Base-by-base conservation (phyloP, 2,329 filamentous ascomycete species). In the Ascochyta rabiei region DNA sequence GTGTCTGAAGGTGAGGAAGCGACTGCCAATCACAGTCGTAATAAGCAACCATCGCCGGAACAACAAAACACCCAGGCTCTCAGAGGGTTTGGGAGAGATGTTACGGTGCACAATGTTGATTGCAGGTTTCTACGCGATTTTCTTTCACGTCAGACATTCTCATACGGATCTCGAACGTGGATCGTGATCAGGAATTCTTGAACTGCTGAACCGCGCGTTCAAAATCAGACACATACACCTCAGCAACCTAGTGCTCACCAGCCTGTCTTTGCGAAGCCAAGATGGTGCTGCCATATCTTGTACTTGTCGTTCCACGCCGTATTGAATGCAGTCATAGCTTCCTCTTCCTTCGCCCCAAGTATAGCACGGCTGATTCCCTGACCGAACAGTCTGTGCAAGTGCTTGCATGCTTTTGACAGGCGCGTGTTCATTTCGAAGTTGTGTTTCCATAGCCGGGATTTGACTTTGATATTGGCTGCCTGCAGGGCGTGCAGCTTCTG, bases 341-440 rank as follows among this genome's bases (percentile, higher is more conserved):
- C 65, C 5, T 63, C 55, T 38, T 68, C 65, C 12, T 48, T 66
- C 24, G 55, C 59, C 1, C 72, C 72, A 3, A 64, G 57, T 24
- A 76, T 60, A 18, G 57, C 60, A 6, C 50, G 44, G 30, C 57
- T 45, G 37, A 76, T 66, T 1, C 68, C 70, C 7, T 66, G 49
- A 0, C 61, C 68, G 21, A 68, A 75, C 2, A 73, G 55, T 0
- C 37, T 12, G 40, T 75, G 70, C 24, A 76, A 52, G 9, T 68
- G 56, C 9, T 35, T 48, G 19, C 56, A 64, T 12, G 64, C 67
- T 2, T 47, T 40, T 12, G 51, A 52, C 12, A 70, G 46, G 5
- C 34, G 41, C n/a, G 24, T 33, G n/a, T 62, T 51, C 7, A 23
- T 19, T 4, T 31, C 13, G 33, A 62, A 66, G 4, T 33, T 35